These are phyloP conservation scores for Isoetes taiwanensis DNA, from an alignment of 75 land plant species.

Conservation along the genomic window DNA sequence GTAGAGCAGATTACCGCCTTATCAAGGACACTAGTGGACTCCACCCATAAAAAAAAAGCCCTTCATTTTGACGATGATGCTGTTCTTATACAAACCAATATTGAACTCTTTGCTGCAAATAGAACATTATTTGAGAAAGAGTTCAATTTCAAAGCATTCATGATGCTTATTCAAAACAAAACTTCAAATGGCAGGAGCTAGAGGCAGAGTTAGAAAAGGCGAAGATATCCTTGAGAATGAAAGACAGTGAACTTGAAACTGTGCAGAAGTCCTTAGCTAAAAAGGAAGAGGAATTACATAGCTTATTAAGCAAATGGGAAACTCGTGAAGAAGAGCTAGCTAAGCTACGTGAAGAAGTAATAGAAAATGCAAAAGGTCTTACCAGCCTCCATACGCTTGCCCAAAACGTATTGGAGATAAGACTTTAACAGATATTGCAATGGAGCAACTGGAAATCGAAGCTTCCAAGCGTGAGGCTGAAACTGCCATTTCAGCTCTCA, in stretches of 20 bases:
- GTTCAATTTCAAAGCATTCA: conserved; percentile 12
- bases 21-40: conserved; percentile 40
- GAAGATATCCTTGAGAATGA: conserved; percentile 33
- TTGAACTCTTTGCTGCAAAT: conserved; percentile 17
- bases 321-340: conserved; percentile 45
- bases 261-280: conserved; percentile 39
- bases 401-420: conserved; percentile 31
- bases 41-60: conserved; percentile 16
- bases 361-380: conserved; percentile 30
- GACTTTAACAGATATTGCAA: conserved; percentile 35
- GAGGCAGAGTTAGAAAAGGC: conserved; percentile 39
- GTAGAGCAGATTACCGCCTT: conserved; percentile 60
- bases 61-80: conserved; percentile 12
- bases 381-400: conserved; percentile 22
- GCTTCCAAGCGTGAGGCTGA: conserved; percentile 49
- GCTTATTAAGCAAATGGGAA: conserved; percentile 29
- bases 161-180: conserved; percentile 18
- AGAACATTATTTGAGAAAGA: conserved; percentile 19
- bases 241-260: conserved; percentile 44
- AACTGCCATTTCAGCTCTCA: conserved; percentile 49
- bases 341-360: conserved; percentile 29
- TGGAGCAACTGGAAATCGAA: conserved; percentile 49
- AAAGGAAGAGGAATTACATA: conserved; percentile 56
- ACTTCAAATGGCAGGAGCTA: conserved; percentile 16
- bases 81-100: conserved; percentile 18